These are phyloP conservation scores for Pyricularia sp. DNA, from an alignment of 2,329 filamentous ascomycete species.

Conservation along the genomic window DNA sequence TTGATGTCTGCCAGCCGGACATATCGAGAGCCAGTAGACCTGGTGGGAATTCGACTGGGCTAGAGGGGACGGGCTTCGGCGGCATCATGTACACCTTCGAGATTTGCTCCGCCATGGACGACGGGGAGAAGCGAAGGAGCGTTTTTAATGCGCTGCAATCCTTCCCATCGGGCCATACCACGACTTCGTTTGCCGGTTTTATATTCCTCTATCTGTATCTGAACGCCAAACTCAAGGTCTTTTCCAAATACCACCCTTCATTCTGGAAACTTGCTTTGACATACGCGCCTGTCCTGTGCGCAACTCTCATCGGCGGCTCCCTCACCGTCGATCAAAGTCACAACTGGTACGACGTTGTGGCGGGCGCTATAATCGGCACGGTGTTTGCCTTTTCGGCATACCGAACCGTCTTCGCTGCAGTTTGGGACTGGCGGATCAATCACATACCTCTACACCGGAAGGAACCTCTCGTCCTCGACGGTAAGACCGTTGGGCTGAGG, in stretches of 20 bases:
- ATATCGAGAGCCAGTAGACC: conserved; percentile 25
- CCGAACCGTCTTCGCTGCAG: conserved; percentile 50
- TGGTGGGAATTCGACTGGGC: conserved; percentile 22
- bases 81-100: conserved; percentile 54
- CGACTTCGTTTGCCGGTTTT: conserved; percentile 59
- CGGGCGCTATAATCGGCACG: conserved; percentile 50
- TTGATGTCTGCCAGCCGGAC: conserved; percentile 53
- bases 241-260: conserved; percentile 55
- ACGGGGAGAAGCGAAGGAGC: conserved; percentile 13
- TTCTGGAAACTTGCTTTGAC: conserved; percentile 60
- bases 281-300: conserved; percentile 54
- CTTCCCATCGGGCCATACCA: conserved; percentile 62
- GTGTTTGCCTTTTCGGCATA: conserved; percentile 50
- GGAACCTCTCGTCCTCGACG: conserved; percentile 17
- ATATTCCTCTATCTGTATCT: conserved; percentile 60
- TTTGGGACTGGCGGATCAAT: conserved; percentile 57
- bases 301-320: conserved; percentile 53
- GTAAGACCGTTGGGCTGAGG: neutral
- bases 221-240: conserved; percentile 68
- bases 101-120: conserved; percentile 53
- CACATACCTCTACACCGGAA: conserved; percentile 47
- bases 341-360: conserved; percentile 61
- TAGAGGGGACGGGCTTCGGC: conserved; percentile 30
- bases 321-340: conserved; percentile 63
- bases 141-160: conserved; percentile 60